Percentiles rank a stretch among this genome's conserved stretches.
phyloP scores from a whole-genome alignment of 164 flowering plant species.

The Chimonanthus salicifolius region DNA sequence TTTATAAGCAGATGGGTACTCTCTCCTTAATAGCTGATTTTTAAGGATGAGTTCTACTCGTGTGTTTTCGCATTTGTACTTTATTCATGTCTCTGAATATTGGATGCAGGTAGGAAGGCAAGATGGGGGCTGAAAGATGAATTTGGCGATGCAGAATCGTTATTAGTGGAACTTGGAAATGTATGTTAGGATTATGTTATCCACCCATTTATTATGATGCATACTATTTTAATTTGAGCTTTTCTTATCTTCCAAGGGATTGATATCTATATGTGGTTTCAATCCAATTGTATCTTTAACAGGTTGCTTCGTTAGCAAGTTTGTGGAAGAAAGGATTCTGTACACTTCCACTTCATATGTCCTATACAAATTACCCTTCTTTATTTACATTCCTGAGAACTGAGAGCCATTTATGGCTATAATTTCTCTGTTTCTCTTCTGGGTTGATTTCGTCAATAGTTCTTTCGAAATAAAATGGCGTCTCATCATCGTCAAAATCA shows the following conservation, averaged over 20 bases:
- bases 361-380: no score
- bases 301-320: background rate
- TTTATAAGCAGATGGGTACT: no score
- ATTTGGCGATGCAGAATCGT: background rate
- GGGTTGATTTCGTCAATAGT: no score
- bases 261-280: background rate
- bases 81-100: background rate
- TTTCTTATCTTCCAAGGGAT: background rate
- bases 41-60: background rate
- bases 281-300: background rate
- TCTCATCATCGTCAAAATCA: background rate
- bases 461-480: background rate
- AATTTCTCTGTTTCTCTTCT: no score
- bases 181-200: background rate
- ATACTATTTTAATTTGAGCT: background rate
- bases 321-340: background rate
- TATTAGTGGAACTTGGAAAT: background rate
- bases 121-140: slow-evolving; percentile 18
- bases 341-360: background rate
- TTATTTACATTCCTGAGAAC: background rate
- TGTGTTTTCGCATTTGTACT: background rate
- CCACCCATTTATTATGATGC: background rate
- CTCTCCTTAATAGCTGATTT: background rate
- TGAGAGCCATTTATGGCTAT: background rate
- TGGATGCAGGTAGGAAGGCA: background rate